A percentile compares a stretch with the other conserved stretches of the same genome.
phyloP scores from a whole-genome alignment of 192 early-diverging fungal genomes.

The Martensiomyces pterosporus region DNA sequence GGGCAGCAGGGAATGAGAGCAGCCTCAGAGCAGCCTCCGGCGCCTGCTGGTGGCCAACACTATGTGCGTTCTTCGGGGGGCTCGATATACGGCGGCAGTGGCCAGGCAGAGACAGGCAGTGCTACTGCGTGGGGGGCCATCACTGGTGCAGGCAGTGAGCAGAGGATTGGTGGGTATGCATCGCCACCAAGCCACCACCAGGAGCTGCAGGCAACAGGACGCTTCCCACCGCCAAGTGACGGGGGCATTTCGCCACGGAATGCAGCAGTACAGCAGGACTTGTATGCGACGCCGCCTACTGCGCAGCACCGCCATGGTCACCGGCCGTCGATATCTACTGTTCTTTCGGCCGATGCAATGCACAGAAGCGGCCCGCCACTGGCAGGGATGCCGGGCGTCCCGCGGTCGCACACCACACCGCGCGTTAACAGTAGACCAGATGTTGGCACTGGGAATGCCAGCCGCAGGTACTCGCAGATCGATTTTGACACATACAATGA shows the following conservation, averaged over 20 bases:
- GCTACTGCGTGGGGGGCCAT: conserved; percentile 30
- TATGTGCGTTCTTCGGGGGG: no score
- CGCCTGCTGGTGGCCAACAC: no score
- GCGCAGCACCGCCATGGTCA: conserved; percentile 18
- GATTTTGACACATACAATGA: conserved; percentile 32
- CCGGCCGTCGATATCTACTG: conserved; percentile 37
- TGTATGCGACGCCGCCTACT: conserved; percentile 27
- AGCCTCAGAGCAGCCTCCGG: no score
- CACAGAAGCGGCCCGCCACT: conserved; percentile 3
- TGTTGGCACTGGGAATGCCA: not conserved
- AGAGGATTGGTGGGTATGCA: conserved; percentile 1
- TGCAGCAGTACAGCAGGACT: conserved; percentile 11
- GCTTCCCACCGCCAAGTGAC: no score
- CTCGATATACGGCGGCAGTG: conserved; percentile 3
- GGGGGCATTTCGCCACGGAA: not conserved
- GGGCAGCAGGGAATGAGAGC: no score
- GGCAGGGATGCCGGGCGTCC: conserved; percentile 2
- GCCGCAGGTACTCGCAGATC: conserved; percentile 36
- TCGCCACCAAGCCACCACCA: conserved; percentile 11
- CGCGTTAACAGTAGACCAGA: conserved; percentile 3
- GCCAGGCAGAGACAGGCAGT: conserved; percentile 22
- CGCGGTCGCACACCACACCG: conserved; percentile 4
- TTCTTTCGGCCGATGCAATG: conserved; percentile 6
- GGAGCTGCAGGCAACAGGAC: conserved; percentile 7
- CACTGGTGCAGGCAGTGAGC: conserved; percentile 4